phyloP scores from a whole-genome alignment of 2,329 filamentous ascomycete species.

The Beauveria scarabaeidicola region DNA sequence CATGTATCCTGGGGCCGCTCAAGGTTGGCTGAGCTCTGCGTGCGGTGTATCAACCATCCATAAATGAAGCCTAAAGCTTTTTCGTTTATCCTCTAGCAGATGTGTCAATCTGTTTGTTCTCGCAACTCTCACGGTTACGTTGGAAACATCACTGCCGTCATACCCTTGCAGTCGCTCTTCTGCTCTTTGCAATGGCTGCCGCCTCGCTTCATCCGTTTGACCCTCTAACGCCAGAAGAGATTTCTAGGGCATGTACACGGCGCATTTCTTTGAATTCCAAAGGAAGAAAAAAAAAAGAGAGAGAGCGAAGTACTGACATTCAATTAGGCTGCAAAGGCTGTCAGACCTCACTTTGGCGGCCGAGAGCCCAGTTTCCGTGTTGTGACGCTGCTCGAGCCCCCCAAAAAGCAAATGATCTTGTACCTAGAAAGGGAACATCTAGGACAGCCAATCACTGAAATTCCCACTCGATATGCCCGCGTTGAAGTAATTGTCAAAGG shows the following conservation, averaged over 20 bases:
- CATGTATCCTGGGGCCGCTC: neutral
- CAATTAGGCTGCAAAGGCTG: slow-evolving; percentile 18
- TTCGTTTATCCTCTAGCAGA: no score
- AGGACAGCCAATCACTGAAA: slow-evolving; percentile 3
- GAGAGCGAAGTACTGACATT: neutral
- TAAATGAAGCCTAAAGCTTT: neutral
- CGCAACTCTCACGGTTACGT: neutral
- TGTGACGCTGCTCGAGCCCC: slow-evolving; percentile 41
- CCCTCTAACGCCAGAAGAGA: slow-evolving; percentile 20
- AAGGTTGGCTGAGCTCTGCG: neutral
- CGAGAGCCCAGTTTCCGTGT: slow-evolving; percentile 35
- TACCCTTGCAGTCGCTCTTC: neutral
- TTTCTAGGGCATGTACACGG: slow-evolving; percentile 14
- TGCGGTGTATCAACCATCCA: neutral
- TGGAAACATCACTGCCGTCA: neutral
- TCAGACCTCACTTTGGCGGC: slow-evolving; percentile 15
- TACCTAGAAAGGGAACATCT: slow-evolving; percentile 36
- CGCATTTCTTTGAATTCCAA: neutral
- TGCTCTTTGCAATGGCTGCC: neutral
- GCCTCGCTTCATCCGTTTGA: slow-evolving; percentile 18
- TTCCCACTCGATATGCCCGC: slow-evolving; percentile 27
- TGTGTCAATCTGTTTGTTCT: neutral
- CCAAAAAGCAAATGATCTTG: slow-evolving; percentile 36
- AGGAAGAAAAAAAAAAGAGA: neutral
- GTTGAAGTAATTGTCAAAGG: slow-evolving; percentile 27